Base-by-base conservation (phyloP, 164 flowering plant species). In the Aristolochia californica region DNA sequence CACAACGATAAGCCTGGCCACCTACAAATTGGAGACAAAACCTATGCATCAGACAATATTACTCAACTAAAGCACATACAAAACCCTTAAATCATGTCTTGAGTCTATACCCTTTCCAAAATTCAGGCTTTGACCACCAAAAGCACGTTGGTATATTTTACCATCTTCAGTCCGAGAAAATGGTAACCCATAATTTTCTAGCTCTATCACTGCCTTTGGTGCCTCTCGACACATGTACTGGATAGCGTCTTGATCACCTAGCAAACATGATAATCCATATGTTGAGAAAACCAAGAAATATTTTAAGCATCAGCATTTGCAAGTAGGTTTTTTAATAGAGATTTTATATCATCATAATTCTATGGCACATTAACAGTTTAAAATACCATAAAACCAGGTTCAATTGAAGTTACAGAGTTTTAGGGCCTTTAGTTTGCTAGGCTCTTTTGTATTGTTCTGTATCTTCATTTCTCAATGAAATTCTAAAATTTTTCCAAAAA, bases 161-260 rank as follows among this genome's bases (percentile, higher is more conserved):
- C 99, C 99, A 60, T 90, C 97, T 75, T 94, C 95, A 5, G 99
- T 94, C 63, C 96, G 82, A 65, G 99, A 94, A 75, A 94, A 94
- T 45, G 99, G 99, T 44, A 94, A 65, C 13, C 99, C 96, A 79
- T 94, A 94, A 65, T 94, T 84, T 65, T 94, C 96, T 64, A 94
- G 96, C 73, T 94, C 97, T 68, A 90, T 88, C 34, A 94, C 99
- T 49, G 96, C 99, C 78, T 90, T 85, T 40, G 99, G 97, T 60
- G 99, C 99, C 73, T 94, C 99, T 60, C 97, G 82, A 63, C 99
- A 94, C 99, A 94, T 94, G 61, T 90, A 94, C 54, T 90, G 97
- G 58, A 94, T 88, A 56, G 97, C 96, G 80, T 94, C 99, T 68
- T 94, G 97, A 63, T 90, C 96, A 69, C 97, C 99, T 94, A 21